These are phyloP conservation scores for Exophiala spinifera DNA, from an alignment of 2,329 filamentous ascomycete genomes.

Conservation along the genomic window DNA sequence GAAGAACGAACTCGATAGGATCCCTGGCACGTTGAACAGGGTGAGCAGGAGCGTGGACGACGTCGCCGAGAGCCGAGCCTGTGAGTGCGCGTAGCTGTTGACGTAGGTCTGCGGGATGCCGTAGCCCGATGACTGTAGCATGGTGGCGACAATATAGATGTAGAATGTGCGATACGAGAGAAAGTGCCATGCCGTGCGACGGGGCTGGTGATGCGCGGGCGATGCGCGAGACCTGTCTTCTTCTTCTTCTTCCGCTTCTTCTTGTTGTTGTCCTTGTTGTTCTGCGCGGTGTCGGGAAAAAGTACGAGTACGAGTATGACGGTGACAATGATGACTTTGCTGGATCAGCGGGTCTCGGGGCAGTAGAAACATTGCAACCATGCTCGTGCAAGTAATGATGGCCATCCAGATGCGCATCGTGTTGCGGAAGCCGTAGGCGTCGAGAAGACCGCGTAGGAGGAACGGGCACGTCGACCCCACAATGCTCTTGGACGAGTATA, in stretches of 20 bases:
- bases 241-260: too few relatives aligned
- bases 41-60: slow-evolving; percentile 10
- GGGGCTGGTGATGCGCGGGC: too few relatives aligned
- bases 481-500: slow-evolving; percentile 37
- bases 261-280: too few relatives aligned
- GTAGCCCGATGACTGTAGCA: slow-evolving; percentile 40
- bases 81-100: slow-evolving; percentile 33
- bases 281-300: too few relatives aligned
- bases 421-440: slow-evolving; percentile 44
- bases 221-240: too few relatives aligned
- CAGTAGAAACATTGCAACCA: slow-evolving; percentile 25
- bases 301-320: too few relatives aligned
- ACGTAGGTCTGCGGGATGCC: slow-evolving; percentile 40
- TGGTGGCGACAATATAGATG: slow-evolving; percentile 41
- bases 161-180: slow-evolving; percentile 38
- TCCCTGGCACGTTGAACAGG: slow-evolving; percentile 5
- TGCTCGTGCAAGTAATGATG: slow-evolving; percentile 11
- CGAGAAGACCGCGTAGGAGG: slow-evolving; percentile 43
- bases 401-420: slow-evolving; percentile 48
- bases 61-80: slow-evolving; percentile 30
- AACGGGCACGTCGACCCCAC: slow-evolving; percentile 42
- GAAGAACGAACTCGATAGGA: slow-evolving; percentile 13
- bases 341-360: not conserved
- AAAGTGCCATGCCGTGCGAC: slow-evolving; percentile 33
- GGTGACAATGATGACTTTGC: too few relatives aligned